Percentiles rank a stretch among this genome's conserved stretches.
Evolutionary conservation across 2,329 filamentous ascomycete species (phyloP).

Genomic region (Pyrenochaeta sp.): DNA sequence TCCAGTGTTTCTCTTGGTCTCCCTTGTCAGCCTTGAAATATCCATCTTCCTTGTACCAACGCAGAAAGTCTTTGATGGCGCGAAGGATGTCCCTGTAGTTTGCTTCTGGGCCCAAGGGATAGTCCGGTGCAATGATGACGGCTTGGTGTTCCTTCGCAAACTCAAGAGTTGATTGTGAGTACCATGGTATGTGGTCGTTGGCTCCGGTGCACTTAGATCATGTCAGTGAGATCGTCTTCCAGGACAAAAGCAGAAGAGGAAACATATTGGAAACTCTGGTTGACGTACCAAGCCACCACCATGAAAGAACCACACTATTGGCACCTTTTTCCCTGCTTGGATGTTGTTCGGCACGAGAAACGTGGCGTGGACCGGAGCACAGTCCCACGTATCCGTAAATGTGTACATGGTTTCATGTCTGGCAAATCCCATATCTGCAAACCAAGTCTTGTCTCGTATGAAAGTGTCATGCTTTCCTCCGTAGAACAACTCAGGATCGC

Average conservation of each 20-base stretch:
- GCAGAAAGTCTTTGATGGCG: not conserved
- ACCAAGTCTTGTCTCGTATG: not conserved
- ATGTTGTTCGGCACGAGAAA: not conserved
- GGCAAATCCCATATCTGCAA: not conserved
- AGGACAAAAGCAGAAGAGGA: no score
- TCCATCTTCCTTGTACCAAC: slow-evolving; percentile 1
- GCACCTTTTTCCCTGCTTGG: not conserved
- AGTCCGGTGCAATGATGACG: slow-evolving; percentile 7
- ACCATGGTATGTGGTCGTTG: slow-evolving; percentile 1
- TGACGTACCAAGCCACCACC: slow-evolving; percentile 4
- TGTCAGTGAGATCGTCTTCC: not conserved
- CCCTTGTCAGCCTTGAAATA: no score
- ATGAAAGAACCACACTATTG: slow-evolving; percentile 2
- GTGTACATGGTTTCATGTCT: not conserved
- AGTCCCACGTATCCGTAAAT: slow-evolving; percentile 2
- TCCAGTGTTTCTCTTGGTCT: not conserved
- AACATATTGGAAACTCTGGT: no score
- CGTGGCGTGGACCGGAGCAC: not conserved
- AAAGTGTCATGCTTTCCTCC: not conserved
- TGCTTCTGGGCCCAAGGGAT: slow-evolving; percentile 6
- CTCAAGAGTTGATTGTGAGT: not conserved
- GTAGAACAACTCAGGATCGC: no score
- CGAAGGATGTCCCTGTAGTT: slow-evolving; percentile 2
- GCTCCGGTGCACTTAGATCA: slow-evolving; percentile 4
- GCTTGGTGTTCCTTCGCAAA: not conserved